phyloP scores from a whole-genome alignment of 495 filamentous ascomycete species.

The Neurospora sublineolata region DNA sequence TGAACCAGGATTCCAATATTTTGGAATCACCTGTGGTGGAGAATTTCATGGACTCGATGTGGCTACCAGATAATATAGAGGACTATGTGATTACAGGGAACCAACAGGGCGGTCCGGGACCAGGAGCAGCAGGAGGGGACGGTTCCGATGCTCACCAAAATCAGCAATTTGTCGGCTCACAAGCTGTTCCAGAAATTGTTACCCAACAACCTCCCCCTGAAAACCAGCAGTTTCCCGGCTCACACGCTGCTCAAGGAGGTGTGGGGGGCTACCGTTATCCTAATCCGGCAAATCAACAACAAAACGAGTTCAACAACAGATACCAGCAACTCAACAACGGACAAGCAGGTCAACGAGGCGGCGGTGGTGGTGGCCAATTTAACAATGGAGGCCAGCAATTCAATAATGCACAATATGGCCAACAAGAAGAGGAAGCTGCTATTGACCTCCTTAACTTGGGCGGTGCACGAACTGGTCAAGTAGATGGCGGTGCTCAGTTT shows the following conservation, averaged over 20 bases:
- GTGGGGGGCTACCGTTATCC: not conserved
- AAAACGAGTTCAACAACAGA: not conserved
- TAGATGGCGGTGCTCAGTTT: not conserved
- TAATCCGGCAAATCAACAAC: not conserved
- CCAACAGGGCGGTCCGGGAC: not conserved
- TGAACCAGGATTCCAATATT: not conserved
- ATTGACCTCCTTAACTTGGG: not conserved
- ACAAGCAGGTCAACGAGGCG: not conserved
- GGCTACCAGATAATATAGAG: not conserved
- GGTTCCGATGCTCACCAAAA: not conserved
- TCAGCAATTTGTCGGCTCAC: not conserved
- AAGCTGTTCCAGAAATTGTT: not conserved
- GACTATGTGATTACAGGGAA: not conserved
- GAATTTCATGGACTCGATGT: too few species aligned
- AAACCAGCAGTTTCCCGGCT: not conserved
- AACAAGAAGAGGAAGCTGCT: not conserved
- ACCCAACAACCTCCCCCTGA: not conserved
- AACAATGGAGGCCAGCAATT: not conserved
- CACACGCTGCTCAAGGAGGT: not conserved
- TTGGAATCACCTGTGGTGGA: accelerated
- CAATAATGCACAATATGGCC: not conserved
- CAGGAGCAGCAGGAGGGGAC: not conserved
- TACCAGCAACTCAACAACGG: not conserved
- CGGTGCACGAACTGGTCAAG: not conserved
- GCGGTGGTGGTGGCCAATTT: not conserved